phyloP scores from a whole-genome alignment of 768 basidiomycete species.

The Pulveroboletus sp. region DNA sequence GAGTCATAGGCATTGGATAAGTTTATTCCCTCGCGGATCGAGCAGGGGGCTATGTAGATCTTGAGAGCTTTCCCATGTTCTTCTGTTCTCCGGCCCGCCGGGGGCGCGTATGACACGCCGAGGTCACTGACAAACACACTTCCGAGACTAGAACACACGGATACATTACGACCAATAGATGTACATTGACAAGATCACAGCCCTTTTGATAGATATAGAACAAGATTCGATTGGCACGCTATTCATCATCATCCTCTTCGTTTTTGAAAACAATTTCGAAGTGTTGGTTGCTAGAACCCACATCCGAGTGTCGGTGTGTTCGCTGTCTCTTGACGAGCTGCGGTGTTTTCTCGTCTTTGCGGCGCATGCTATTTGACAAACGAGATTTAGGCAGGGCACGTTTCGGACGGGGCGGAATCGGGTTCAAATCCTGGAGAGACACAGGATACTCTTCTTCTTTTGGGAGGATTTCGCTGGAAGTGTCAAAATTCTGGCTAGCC shows the following conservation, averaged over 20 bases:
- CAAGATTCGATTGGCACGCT: background rate
- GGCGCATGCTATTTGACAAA: conserved; percentile 1
- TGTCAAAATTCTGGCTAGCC: conserved; percentile 11
- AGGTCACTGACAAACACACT: too few species aligned
- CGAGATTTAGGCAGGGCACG: conserved; percentile 28
- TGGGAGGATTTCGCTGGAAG: conserved; percentile 11
- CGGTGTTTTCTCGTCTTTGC: conserved; percentile 3
- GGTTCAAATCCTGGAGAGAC: conserved; percentile 10
- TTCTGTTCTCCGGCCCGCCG: too few species aligned
- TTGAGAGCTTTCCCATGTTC: too few species aligned
- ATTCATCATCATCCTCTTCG: conserved; percentile 19
- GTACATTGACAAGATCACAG: background rate
- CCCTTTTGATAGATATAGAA: background rate
- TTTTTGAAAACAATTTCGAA: conserved; percentile 1
- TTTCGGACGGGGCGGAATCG: conserved; percentile 20
- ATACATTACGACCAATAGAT: background rate
- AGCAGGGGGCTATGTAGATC: too few species aligned
- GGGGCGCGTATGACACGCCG: too few species aligned
- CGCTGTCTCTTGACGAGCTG: conserved; percentile 25
- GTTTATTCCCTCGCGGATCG: background rate
- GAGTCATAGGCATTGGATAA: background rate
- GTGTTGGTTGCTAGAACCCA: conserved; percentile 8
- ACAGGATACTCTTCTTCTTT: conserved; percentile 21
- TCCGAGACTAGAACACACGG: conserved; percentile 5
- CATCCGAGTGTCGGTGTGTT: conserved; percentile 17